A percentile compares a stretch with the other conserved stretches of the same genome.
Conservation (phyloP, 2,329 filamentous ascomycete species). For the Aspergillus neotritici region DNA sequence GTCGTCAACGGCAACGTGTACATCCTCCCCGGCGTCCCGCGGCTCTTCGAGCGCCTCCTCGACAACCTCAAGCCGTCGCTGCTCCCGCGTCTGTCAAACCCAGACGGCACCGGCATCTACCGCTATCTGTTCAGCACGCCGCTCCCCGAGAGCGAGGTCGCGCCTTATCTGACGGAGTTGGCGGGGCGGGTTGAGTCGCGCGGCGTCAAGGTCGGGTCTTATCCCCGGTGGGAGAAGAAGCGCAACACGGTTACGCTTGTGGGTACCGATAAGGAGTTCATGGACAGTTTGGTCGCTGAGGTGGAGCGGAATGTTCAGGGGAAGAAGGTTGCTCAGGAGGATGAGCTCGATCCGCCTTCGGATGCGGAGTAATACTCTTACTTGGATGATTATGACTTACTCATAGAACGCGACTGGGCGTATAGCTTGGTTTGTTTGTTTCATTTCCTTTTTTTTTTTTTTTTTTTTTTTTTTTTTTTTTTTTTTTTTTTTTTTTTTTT, state of each 20-base stretch:
- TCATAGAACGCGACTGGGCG: too few relatives aligned
- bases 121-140: conserved; percentile 83
- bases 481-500: too few relatives aligned
- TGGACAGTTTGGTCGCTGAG: conserved; percentile 73
- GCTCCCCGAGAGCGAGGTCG: conserved; percentile 76
- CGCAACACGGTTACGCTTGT: conserved; percentile 88
- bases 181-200: conserved; percentile 65
- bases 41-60: conserved; percentile 73
- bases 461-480: too few relatives aligned
- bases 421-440: too few relatives aligned
- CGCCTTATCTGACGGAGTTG: conserved; percentile 73
- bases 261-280: conserved; percentile 64
- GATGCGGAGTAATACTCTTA: conserved; percentile 13
- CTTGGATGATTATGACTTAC: too few relatives aligned
- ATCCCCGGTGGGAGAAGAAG: conserved; percentile 84
- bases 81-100: conserved; percentile 66
- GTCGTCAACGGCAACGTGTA: conserved; percentile 91
- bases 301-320: conserved; percentile 73
- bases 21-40: conserved; percentile 84
- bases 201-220: conserved; percentile 90
- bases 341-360: conserved; percentile 56
- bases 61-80: conserved; percentile 68
- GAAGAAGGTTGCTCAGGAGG: conserved; percentile 62
- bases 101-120: conserved; percentile 72
- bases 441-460: too few relatives aligned